A percentile compares a stretch with the other conserved stretches of the same genome.
These are phyloP conservation scores for Xerocomus amazonicus DNA, from an alignment of 1,284 basidiomycete species.

Conservation along the genomic window DNA sequence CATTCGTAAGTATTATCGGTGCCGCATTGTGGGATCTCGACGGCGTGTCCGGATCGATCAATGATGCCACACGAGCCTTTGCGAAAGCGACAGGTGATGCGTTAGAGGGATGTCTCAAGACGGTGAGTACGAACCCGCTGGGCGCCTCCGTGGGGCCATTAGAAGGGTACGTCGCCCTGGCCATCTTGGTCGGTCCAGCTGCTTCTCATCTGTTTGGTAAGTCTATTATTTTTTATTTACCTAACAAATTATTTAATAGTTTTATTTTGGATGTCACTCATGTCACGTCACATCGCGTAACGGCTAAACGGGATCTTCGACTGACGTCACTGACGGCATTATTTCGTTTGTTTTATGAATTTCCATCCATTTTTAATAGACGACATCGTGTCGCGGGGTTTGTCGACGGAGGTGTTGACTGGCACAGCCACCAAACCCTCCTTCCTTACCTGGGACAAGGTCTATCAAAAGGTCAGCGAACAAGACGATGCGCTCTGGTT, in stretches of 20 bases:
- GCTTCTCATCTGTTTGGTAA: slow-evolving; percentile 52
- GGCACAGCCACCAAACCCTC: slow-evolving; percentile 64
- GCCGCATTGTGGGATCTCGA: slow-evolving; percentile 40
- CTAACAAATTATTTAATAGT: neutral
- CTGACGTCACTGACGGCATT: slow-evolving; percentile 7
- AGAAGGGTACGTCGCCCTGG: slow-evolving; percentile 79
- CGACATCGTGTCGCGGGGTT: slow-evolving; percentile 36
- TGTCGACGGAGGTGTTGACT: slow-evolving; percentile 43
- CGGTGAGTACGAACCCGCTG: slow-evolving; percentile 54
- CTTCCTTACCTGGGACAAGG: slow-evolving; percentile 84
- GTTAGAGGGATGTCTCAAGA: slow-evolving; percentile 71
- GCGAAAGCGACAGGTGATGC: slow-evolving; percentile 54
- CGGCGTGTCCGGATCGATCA: slow-evolving; percentile 24
- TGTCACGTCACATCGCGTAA: neutral
- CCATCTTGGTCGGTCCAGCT: slow-evolving; percentile 63
- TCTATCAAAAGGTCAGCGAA: slow-evolving; percentile 69
- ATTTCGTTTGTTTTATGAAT: neutral
- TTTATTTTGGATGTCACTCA: slow-evolving; percentile 6
- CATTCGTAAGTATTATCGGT: slow-evolving; percentile 53
- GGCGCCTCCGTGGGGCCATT: slow-evolving; percentile 61
- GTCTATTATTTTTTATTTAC: slow-evolving; percentile 13
- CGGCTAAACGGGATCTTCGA: neutral
- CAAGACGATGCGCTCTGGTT: slow-evolving; percentile 77
- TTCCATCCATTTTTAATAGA: slow-evolving; percentile 14
- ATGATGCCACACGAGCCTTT: slow-evolving; percentile 44